Evolutionary conservation across 1,284 basidiomycete genomes (phyloP).

Genomic region (Bondarzewia mesenterica): DNA sequence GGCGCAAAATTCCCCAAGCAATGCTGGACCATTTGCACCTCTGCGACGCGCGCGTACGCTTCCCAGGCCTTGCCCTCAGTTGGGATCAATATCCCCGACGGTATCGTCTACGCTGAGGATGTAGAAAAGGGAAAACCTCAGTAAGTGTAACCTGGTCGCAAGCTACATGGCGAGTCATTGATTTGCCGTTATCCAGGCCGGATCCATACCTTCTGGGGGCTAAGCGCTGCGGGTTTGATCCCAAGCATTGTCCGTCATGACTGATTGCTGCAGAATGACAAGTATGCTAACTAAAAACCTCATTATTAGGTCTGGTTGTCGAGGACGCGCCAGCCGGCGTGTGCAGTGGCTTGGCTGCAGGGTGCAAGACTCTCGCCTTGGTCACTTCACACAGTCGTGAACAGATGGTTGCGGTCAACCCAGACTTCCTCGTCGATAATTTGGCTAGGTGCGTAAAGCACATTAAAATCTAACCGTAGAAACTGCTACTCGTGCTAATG

Average conservation of each 20-base stretch:
- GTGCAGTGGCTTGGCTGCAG: slow-evolving; percentile 66
- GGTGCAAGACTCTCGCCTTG: slow-evolving; percentile 72
- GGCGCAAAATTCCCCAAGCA: slow-evolving; percentile 40
- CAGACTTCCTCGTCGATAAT: slow-evolving; percentile 57
- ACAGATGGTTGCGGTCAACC: slow-evolving; percentile 48
- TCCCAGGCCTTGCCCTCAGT: slow-evolving; percentile 43
- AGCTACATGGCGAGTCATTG: slow-evolving; percentile 11
- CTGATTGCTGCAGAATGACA: slow-evolving; percentile 2
- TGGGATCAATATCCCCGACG: slow-evolving; percentile 48
- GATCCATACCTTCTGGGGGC: slow-evolving; percentile 82
- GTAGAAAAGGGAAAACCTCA: slow-evolving; percentile 75
- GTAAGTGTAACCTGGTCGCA: slow-evolving; percentile 30
- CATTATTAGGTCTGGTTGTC: slow-evolving; percentile 61
- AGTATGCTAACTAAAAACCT: slow-evolving; percentile 4
- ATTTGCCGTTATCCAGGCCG: slow-evolving; percentile 41
- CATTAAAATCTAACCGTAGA: not conserved
- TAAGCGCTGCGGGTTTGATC: slow-evolving; percentile 48
- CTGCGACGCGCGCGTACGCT: slow-evolving; percentile 56
- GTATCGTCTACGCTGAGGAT: slow-evolving; percentile 75
- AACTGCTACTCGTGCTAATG: no score
- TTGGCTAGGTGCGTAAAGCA: slow-evolving; percentile 54
- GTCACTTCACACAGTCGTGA: slow-evolving; percentile 70
- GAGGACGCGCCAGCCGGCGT: slow-evolving; percentile 85
- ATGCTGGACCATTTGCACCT: slow-evolving; percentile 63
- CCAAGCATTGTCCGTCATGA: slow-evolving; percentile 42